Percentiles rank a stretch among this genome's conserved stretches.
Conservation (phyloP, 1,284 basidiomycete genomes). For the Stereum hirsutum region DNA sequence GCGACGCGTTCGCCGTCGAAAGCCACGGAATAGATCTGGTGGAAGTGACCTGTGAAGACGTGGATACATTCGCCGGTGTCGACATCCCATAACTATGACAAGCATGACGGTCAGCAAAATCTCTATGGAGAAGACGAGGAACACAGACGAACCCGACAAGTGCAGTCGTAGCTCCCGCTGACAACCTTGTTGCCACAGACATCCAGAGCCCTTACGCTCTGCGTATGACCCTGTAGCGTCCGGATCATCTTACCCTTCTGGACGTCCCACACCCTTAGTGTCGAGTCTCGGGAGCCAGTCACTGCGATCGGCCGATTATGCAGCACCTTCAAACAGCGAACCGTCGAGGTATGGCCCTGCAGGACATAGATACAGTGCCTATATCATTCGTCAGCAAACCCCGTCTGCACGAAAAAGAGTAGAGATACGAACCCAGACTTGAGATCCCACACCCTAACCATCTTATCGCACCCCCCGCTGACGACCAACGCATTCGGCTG, state of each 20-base stretch:
- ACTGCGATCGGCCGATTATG: conserved; percentile 85
- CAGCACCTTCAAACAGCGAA: conserved; percentile 86
- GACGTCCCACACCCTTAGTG: conserved; percentile 91
- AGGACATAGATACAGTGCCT: conserved; percentile 78
- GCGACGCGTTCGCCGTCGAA: conserved; percentile 85
- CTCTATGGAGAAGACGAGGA: background rate
- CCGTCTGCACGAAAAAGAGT: background rate
- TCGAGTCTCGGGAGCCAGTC: conserved; percentile 83
- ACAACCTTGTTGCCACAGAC: conserved; percentile 75
- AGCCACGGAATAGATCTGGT: conserved; percentile 90
- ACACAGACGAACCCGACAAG: conserved; percentile 56
- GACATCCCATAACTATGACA: conserved; percentile 66
- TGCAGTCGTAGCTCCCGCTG: conserved; percentile 87
- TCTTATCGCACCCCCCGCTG: conserved; percentile 90
- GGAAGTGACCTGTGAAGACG: conserved; percentile 81
- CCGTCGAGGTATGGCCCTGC: conserved; percentile 83
- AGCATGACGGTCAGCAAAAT: conserved; percentile 7
- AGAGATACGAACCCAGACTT: conserved; percentile 57
- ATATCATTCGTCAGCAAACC: conserved; percentile 1
- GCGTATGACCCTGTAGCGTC: conserved; percentile 71
- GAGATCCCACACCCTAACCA: conserved; percentile 88
- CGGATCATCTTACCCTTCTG: conserved; percentile 66
- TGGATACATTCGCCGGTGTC: conserved; percentile 84
- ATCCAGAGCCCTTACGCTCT: conserved; percentile 85
- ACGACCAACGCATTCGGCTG: conserved; percentile 67